Evolutionary conservation across 192 early-diverging fungal genomes (phyloP).

Genomic region (Spizellomyces punctatus): DNA sequence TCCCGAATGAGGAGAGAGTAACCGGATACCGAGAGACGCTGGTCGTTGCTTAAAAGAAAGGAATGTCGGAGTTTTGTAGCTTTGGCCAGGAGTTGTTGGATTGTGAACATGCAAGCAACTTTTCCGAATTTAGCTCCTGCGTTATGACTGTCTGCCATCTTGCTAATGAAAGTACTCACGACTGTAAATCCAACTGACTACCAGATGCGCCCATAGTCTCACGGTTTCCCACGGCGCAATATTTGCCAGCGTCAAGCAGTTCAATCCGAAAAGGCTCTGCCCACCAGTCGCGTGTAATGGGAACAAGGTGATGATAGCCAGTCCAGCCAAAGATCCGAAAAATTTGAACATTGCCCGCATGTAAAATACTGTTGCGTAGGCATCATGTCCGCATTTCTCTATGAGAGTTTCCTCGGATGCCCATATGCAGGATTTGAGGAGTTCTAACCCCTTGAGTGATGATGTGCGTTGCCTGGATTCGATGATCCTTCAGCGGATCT

Average conservation of each 20-base stretch:
- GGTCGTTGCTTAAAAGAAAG: slow-evolving; percentile 14
- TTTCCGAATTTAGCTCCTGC: not conserved
- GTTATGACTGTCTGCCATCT: not conserved
- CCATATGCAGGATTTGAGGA: slow-evolving; percentile 12
- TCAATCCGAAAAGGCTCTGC: slow-evolving; percentile 49
- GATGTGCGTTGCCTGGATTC: not conserved
- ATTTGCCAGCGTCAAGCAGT: slow-evolving; percentile 61
- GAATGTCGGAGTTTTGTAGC: slow-evolving; percentile 65
- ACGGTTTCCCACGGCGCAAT: slow-evolving; percentile 43
- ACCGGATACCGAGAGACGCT: slow-evolving; percentile 14
- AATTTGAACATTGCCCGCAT: slow-evolving; percentile 67
- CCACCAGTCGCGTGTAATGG: slow-evolving; percentile 72
- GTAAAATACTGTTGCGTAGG: slow-evolving; percentile 78
- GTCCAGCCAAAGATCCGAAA: slow-evolving; percentile 59
- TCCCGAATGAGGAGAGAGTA: slow-evolving; percentile 28
- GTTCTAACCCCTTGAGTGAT: slow-evolving; percentile 3
- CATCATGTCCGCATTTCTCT: slow-evolving; percentile 59
- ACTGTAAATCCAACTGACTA: slow-evolving; percentile 51
- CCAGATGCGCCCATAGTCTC: slow-evolving; percentile 74
- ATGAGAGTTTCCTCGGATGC: slow-evolving; percentile 15
- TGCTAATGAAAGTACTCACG: slow-evolving; percentile 46
- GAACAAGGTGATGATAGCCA: slow-evolving; percentile 63
- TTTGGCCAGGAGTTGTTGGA: slow-evolving; percentile 59
- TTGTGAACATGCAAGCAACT: slow-evolving; percentile 49
- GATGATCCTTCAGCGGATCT: not conserved